Percentiles rank a stretch among this genome's conserved stretches.
These are phyloP conservation scores for Penicillium daleae DNA, from an alignment of 495 filamentous ascomycete species.

Conservation along the genomic window DNA sequence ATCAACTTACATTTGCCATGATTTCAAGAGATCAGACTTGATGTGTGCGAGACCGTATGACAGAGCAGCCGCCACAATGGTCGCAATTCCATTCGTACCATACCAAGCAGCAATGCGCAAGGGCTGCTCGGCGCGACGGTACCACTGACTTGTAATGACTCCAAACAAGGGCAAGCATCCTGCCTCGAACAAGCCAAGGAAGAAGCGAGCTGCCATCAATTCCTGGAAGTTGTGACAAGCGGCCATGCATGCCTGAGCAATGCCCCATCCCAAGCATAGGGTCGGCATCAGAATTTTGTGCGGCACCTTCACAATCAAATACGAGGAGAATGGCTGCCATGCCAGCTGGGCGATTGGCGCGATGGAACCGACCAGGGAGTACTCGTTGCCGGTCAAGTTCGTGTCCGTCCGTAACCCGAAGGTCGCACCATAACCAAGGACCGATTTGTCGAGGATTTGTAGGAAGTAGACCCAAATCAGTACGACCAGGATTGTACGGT, in stretches of 20 bases:
- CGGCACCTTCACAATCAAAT: conserved; percentile 67
- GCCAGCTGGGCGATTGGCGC: conserved; percentile 65
- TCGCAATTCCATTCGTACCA: conserved; percentile 52
- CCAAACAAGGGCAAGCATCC: conserved; percentile 64
- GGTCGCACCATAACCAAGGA: conserved; percentile 65
- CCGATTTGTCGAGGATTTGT: conserved; percentile 68
- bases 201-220: conserved; percentile 52
- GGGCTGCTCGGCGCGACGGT: conserved; percentile 54
- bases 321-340: conserved; percentile 68
- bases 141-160: conserved; percentile 55
- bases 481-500: conserved; percentile 59
- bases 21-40: conserved; percentile 48
- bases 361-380: conserved; percentile 64
- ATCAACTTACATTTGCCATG: conserved; percentile 63
- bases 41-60: conserved; percentile 60
- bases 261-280: conserved; percentile 58
- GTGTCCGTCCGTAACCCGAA: conserved; percentile 63
- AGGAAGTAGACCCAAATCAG: conserved; percentile 68
- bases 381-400: conserved; percentile 59
- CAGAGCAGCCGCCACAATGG: conserved; percentile 49
- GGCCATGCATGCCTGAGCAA: conserved; percentile 51
- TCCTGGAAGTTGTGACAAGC: conserved; percentile 44
- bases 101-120: conserved; percentile 55
- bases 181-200: conserved; percentile 55
- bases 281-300: conserved; percentile 65